Conservation (phyloP, 176 grass and related monocot species). For the Phragmites australis region DNA sequence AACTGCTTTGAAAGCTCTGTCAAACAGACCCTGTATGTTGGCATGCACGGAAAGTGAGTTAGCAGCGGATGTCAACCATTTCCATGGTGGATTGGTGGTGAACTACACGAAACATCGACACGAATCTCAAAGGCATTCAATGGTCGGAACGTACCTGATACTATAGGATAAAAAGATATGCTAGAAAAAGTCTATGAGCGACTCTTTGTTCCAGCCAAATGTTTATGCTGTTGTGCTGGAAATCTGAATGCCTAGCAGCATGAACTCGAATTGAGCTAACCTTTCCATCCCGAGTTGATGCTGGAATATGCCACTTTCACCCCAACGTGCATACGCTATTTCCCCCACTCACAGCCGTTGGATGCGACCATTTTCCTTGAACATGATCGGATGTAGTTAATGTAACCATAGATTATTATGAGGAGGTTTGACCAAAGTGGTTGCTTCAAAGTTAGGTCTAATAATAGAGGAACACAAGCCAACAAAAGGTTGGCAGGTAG, state of each 20-base stretch:
- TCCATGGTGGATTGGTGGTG: too few species aligned
- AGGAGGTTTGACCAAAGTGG: constrained; percentile 19
- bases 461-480: constrained; percentile 47
- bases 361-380: constrained; percentile 23
- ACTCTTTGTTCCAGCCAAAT: not conserved
- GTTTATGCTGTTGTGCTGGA: not conserved
- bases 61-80: too few species aligned
- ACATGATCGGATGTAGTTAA: constrained; percentile 13
- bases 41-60: too few species aligned
- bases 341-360: not conserved
- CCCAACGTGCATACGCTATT: not conserved
- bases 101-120: too few species aligned
- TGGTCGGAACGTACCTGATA: too few species aligned
- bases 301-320: not conserved
- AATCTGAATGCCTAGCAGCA: not conserved
- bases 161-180: too few species aligned
- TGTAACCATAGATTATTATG: constrained; percentile 38
- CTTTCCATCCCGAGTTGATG: not conserved
- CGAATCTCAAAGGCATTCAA: too few species aligned
- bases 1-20: too few species aligned
- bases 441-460: constrained; percentile 41
- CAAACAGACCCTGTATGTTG: too few species aligned
- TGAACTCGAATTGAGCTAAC: not conserved
- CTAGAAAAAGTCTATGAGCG: too few species aligned
- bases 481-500: constrained; percentile 45